A percentile compares a stretch with the other conserved stretches of the same genome.
phyloP scores from a whole-genome alignment of 2,329 filamentous ascomycete species.

The Macrophomina phaseolina region DNA sequence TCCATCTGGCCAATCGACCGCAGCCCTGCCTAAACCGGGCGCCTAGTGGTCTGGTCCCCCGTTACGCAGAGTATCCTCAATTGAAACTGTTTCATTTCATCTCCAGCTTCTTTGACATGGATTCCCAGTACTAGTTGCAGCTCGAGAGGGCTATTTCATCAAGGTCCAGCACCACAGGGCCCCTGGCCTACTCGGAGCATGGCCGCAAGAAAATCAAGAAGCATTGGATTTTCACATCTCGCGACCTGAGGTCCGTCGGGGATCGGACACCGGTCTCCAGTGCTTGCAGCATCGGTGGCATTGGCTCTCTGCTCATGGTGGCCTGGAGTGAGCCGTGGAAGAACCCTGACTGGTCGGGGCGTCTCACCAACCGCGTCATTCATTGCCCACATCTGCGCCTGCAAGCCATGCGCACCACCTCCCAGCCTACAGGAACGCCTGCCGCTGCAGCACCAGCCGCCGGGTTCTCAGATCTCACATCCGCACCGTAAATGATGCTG shows the following conservation, averaged over 20 bases:
- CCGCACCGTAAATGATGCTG: conserved; percentile 24
- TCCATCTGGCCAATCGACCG: conserved; percentile 13
- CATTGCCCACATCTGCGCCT: conserved; percentile 19
- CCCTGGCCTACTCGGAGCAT: neutral
- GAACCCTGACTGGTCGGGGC: conserved; percentile 8
- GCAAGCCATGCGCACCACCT: conserved; percentile 9
- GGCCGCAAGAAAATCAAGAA: conserved; percentile 2
- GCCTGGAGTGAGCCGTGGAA: conserved; percentile 8
- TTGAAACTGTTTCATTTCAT: conserved; percentile 29
- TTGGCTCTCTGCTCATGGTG: neutral
- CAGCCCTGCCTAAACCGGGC: conserved; percentile 15
- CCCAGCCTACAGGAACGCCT: conserved; percentile 25
- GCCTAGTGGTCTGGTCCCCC: conserved; percentile 21
- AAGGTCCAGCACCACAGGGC: neutral
- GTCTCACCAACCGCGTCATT: conserved; percentile 18
- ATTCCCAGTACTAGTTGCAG: conserved; percentile 7
- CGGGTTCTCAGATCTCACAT: conserved; percentile 27
- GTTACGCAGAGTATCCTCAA: conserved; percentile 28
- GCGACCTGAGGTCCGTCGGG: neutral
- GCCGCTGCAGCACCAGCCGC: conserved; percentile 26
- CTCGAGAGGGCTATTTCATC: conserved; percentile 12
- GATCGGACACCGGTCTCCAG: neutral
- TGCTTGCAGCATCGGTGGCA: neutral
- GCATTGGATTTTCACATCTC: neutral
- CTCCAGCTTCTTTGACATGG: conserved; percentile 24